Conservation (phyloP, 2,329 filamentous ascomycete species). For the Boeremia lycopersici region DNA sequence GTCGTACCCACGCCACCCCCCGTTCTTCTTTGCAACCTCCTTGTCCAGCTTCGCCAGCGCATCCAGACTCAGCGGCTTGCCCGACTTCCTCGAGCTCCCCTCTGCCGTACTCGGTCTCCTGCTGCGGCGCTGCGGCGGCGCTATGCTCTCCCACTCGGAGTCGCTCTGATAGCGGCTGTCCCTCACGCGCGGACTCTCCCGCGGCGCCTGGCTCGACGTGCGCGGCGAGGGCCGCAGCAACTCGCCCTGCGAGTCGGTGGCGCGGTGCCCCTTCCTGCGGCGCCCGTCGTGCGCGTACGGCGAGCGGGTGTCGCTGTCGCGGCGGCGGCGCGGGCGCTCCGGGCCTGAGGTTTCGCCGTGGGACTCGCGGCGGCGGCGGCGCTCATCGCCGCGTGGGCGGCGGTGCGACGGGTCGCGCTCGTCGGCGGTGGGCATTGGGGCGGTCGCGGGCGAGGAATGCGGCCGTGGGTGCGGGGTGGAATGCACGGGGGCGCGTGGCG, state of each 20-base stretch:
- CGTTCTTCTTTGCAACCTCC: constrained; percentile 61
- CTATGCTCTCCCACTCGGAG: constrained; percentile 37
- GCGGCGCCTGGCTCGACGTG: constrained; percentile 12
- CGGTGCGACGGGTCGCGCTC: constrained; percentile 27
- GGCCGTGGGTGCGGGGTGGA: constrained; percentile 24
- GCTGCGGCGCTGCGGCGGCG: constrained; percentile 26
- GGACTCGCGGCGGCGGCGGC: constrained; percentile 38
- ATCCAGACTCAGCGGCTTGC: constrained; percentile 56
- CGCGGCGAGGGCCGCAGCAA: constrained; percentile 25
- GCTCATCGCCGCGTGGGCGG: constrained; percentile 34
- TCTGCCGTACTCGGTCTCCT: constrained; percentile 31
- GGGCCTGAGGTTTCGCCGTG: constrained; percentile 31
- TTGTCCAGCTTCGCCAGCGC: constrained; percentile 71
- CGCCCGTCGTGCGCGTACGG: constrained; percentile 37
- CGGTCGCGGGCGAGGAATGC: constrained; percentile 6
- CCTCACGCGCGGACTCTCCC: constrained; percentile 8
- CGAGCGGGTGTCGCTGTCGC: constrained; percentile 26
- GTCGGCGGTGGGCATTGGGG: constrained; percentile 13
- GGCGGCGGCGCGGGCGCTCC: constrained; percentile 26
- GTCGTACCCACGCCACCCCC: constrained; percentile 50
- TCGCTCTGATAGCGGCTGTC: constrained; percentile 32
- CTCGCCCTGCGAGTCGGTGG: constrained; percentile 49
- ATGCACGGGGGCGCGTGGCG: constrained; percentile 10
- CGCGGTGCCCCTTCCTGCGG: constrained; percentile 44
- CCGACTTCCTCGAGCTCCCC: constrained; percentile 38